Evolutionary conservation across 208 protist genomes (phyloP).

Genomic region (Trichomonas gallinae): DNA sequence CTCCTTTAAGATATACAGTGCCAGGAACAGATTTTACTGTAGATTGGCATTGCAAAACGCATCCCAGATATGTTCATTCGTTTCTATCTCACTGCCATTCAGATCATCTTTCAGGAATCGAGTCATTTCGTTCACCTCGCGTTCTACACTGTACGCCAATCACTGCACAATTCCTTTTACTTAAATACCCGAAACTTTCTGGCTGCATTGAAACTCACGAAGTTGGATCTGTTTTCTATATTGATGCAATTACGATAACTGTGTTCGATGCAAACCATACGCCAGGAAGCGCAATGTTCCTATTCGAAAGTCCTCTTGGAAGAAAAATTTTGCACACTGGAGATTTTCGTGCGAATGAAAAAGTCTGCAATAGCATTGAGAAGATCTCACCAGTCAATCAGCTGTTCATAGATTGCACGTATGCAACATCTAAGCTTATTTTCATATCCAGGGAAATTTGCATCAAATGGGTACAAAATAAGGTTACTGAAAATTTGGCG

Average conservation of each 20-base stretch:
- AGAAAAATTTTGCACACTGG: conserved; percentile 3
- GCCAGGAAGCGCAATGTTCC: not conserved
- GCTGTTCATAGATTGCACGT: not conserved
- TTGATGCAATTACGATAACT: not conserved
- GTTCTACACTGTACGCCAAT: conserved; percentile 10
- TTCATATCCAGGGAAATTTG: not conserved
- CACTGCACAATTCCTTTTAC: not conserved
- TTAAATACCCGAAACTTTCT: not conserved
- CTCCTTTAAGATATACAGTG: not conserved
- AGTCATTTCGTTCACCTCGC: not conserved
- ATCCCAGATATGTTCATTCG: not conserved
- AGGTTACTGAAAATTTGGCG: not conserved
- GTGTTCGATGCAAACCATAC: conserved; percentile 12
- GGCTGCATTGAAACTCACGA: not conserved
- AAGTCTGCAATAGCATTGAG: not conserved
- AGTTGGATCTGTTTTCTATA: not conserved
- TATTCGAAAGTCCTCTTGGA: not conserved
- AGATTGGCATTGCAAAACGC: conserved; percentile 14
- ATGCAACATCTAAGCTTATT: not conserved
- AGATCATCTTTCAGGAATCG: not conserved
- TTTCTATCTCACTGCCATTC: not conserved
- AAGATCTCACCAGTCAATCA: not conserved
- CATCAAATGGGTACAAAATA: not conserved
- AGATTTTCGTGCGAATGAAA: not conserved
- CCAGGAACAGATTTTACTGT: not conserved